phyloP scores from a whole-genome alignment of 1,284 basidiomycete species.

The Naganishia sp. region DNA sequence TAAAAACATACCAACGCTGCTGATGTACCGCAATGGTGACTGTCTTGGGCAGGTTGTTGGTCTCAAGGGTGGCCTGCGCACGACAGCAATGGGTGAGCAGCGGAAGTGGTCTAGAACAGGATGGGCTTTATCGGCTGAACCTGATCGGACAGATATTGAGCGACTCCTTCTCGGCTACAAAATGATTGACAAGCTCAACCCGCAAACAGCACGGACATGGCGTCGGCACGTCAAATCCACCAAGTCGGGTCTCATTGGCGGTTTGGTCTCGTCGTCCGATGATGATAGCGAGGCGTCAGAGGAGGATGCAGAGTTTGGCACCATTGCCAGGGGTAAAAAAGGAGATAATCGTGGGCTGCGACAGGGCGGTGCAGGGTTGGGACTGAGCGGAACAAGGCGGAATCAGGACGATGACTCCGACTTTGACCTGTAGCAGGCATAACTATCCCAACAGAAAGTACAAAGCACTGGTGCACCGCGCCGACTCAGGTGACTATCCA shows the following conservation, averaged over 20 bases:
- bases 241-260: slow-evolving; percentile 25
- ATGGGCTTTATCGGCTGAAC: not conserved
- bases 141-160: slow-evolving; percentile 45
- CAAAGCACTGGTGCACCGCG: not conserved
- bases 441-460: not conserved
- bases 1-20: slow-evolving; percentile 83
- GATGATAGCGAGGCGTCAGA: slow-evolving; percentile 39
- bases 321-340: slow-evolving; percentile 43
- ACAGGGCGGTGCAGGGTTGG: slow-evolving; percentile 33
- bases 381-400: slow-evolving; percentile 34
- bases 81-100: slow-evolving; percentile 72
- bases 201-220: slow-evolving; percentile 8
- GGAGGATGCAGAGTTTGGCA: slow-evolving; percentile 38
- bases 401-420: slow-evolving; percentile 47
- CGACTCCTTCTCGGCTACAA: slow-evolving; percentile 44
- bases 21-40: slow-evolving; percentile 89
- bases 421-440: slow-evolving; percentile 46
- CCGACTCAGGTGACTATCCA: not conserved
- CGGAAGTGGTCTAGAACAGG: not conserved
- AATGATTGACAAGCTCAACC: slow-evolving; percentile 45
- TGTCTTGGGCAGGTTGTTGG: slow-evolving; percentile 82
- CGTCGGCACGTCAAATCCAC: slow-evolving; percentile 38
- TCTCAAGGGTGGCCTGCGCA: slow-evolving; percentile 74
- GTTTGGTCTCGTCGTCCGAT: slow-evolving; percentile 38
- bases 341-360: slow-evolving; percentile 42